These are phyloP conservation scores for Paulownia fortunei DNA, from an alignment of 257 asterid species.

Conservation along the genomic window DNA sequence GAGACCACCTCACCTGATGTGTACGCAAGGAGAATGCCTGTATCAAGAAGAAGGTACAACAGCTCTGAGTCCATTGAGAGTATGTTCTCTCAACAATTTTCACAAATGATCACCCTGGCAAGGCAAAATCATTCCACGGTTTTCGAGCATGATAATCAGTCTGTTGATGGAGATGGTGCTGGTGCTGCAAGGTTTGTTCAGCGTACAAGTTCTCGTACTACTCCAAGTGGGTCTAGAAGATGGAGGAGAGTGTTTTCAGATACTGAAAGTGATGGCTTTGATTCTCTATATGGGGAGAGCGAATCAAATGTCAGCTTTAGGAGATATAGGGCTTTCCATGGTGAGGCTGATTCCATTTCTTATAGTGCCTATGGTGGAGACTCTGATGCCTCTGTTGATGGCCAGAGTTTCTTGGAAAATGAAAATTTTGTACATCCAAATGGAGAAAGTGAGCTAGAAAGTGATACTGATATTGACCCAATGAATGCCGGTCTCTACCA, in stretches of 20 bases:
- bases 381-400: conserved; percentile 79
- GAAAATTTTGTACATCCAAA: conserved; percentile 48
- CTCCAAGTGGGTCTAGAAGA: conserved; percentile 74
- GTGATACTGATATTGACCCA: conserved; percentile 90
- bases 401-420: conserved; percentile 56
- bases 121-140: conserved; percentile 56
- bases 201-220: conserved; percentile 51
- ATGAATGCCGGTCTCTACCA: conserved; percentile 82
- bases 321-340: conserved; percentile 61
- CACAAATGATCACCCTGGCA: conserved; percentile 53
- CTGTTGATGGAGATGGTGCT: conserved; percentile 54
- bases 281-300: conserved; percentile 73
- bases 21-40: conserved; percentile 41
- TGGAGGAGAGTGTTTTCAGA: conserved; percentile 75
- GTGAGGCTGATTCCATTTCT: conserved; percentile 67
- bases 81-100: conserved; percentile 66
- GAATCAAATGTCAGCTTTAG: conserved; percentile 74
- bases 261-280: conserved; percentile 81
- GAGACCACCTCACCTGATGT: conserved; percentile 58
- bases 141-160: conserved; percentile 53
- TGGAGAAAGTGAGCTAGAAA: conserved; percentile 65
- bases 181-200: conserved; percentile 45
- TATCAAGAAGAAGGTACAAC: conserved; percentile 48
- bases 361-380: conserved; percentile 68
- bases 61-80: conserved; percentile 71